These are phyloP conservation scores for Arthrobotrys entomopaga DNA, from an alignment of 2,329 filamentous ascomycete genomes.

Conservation along the genomic window DNA sequence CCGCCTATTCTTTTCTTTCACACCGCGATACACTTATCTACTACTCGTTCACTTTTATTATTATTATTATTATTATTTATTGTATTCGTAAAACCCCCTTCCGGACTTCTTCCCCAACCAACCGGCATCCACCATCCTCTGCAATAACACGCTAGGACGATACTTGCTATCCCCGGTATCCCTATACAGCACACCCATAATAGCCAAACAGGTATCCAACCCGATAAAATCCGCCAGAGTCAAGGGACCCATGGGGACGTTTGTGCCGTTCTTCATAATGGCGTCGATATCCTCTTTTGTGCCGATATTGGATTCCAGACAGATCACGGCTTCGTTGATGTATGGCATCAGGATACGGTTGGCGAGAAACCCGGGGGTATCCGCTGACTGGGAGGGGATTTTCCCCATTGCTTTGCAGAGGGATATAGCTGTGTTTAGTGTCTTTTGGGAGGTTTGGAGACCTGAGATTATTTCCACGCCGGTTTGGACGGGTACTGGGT, in stretches of 20 bases:
- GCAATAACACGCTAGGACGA: conserved; percentile 83
- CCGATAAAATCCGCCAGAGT: conserved; percentile 97
- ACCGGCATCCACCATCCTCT: conserved; percentile 97
- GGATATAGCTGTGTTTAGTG: conserved; percentile 81
- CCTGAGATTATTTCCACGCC: conserved; percentile 97
- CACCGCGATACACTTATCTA: too few species aligned
- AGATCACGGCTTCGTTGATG: conserved; percentile 97
- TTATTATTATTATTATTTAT: conserved; percentile 1
- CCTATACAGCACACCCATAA: conserved; percentile 92
- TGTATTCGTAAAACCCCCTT: conserved; percentile 95
- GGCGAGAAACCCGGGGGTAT: conserved; percentile 92
- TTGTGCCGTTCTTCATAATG: conserved; percentile 99
- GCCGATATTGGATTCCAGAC: conserved; percentile 91
- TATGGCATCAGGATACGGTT: conserved; percentile 99
- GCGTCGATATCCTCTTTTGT: conserved; percentile 89
- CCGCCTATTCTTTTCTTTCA: too few species aligned
- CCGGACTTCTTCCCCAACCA: conserved; percentile 98
- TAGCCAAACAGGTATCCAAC: conserved; percentile 92
- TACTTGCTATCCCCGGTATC: conserved; percentile 98
- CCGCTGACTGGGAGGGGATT: conserved; percentile 84
- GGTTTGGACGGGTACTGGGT: conserved; percentile 95
- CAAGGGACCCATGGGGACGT: conserved; percentile 96
- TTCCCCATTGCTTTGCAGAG: conserved; percentile 96
- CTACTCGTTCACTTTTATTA: neutral
- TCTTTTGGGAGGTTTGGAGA: conserved; percentile 85